These are phyloP conservation scores for Lipomyces sp. DNA, from an alignment of 805 yeast species.

Conservation along the genomic window DNA sequence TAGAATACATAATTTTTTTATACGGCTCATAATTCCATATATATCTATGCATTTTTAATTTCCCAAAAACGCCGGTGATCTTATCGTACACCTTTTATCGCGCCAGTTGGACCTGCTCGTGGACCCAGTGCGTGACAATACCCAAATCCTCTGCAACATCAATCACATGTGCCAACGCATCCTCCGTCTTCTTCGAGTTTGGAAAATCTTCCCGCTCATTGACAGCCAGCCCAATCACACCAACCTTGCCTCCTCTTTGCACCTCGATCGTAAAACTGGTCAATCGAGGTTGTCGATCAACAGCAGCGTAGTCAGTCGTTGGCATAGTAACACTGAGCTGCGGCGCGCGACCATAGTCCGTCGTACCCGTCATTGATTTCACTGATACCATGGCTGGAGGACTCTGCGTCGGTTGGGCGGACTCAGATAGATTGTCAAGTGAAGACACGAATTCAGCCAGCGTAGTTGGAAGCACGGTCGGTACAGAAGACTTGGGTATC, in stretches of 20 bases:
- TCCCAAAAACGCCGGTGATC: not conserved
- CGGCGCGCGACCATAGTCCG: constrained; percentile 26
- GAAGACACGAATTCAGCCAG: not conserved
- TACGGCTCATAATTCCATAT: not conserved
- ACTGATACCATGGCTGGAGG: constrained; percentile 18
- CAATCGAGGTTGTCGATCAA: constrained; percentile 5
- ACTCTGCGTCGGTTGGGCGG: not conserved
- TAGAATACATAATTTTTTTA: not conserved
- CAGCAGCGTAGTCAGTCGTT: constrained; percentile 10
- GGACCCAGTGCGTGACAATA: constrained; percentile 24
- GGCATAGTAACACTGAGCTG: constrained; percentile 23
- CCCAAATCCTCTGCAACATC: constrained; percentile 30
- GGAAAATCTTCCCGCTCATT: constrained; percentile 16
- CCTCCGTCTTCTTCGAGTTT: constrained; percentile 11
- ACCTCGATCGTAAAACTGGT: constrained; percentile 21
- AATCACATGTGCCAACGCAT: constrained; percentile 15
- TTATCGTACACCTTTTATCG: constrained; percentile 4
- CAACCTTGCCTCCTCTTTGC: constrained; percentile 19
- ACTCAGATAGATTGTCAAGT: not conserved
- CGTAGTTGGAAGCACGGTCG: not conserved
- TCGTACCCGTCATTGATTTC: constrained; percentile 15
- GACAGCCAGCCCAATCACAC: constrained; percentile 6
- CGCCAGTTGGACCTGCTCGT: constrained; percentile 22
- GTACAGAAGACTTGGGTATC: not conserved
- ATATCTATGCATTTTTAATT: not conserved